Base-by-base conservation (phyloP, 805 yeast genomes). In the Candida golubevii region DNA sequence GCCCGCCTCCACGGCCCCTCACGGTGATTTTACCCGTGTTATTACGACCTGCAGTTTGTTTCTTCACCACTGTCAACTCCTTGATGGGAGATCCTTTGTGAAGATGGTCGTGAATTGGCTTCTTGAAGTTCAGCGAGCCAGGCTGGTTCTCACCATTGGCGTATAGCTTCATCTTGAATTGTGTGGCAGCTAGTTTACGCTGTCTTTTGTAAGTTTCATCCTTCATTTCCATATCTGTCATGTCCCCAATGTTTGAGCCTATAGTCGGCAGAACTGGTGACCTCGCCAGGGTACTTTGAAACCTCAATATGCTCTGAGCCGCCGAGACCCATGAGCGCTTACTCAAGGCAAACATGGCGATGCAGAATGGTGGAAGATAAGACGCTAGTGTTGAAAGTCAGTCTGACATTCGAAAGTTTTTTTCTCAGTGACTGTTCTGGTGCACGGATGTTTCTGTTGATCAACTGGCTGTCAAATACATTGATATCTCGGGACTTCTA, bases 1-100 rank as follows among this genome's bases (percentile, higher is more conserved):
- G 93, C 31, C 98, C 98, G 58, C 99, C 99, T 63, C 98, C 99
- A 65, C 95, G 81, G 65, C 93, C 97, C 62, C 99, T 80, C 38
- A 88, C 85, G 5, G 96, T 88, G 57, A 93, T 88, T 54, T 79
- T 77, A 54, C 99, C 99, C 4, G 85, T 72, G 65, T 85, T 74
- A 65, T 91, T 90, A 71, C 99, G 83, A 52, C 99, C 99, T 42
- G 95, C 85, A 38, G 82, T 80, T 44, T 79, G 77, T 59, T 82
- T 78, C 58, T 78, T 79, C 13, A 89, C 78, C 30, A 75, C 76
- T 0, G 99, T 91, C 59, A 93, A 74, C 36, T 82, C 80, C 60
- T 75, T 74, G 46, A 85, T 68, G 1, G 98, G 97, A 43, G 83
- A 74, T 8, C 97, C 97, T 60, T 83, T 85, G 77, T 86, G 85